Conservation (phyloP, 1,139 yeast species). For the Debaryomyces fabryi region DNA sequence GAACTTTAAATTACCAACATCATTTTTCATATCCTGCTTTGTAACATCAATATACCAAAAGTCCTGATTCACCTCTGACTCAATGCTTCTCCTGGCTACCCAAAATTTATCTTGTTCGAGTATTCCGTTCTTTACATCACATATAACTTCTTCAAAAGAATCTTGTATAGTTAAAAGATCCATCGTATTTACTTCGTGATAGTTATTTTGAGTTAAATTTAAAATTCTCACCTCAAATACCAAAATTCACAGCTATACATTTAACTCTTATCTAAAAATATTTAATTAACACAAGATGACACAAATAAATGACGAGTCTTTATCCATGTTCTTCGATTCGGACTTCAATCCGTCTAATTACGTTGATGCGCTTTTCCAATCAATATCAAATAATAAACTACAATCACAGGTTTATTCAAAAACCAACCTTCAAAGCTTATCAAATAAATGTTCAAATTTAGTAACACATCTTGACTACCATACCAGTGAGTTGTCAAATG, state of each 20-base stretch:
- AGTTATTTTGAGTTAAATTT: neutral
- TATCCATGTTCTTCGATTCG: slow-evolving; percentile 45
- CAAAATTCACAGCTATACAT: neutral
- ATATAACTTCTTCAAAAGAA: slow-evolving; percentile 42
- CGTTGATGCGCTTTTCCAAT: slow-evolving; percentile 40
- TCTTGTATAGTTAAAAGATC: slow-evolving; percentile 41
- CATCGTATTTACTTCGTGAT: slow-evolving; percentile 11
- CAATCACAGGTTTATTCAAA: slow-evolving; percentile 24
- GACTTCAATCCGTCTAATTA: slow-evolving; percentile 41
- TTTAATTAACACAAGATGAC: slow-evolving; percentile 1
- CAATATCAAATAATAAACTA: slow-evolving; percentile 17
- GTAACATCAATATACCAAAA: slow-evolving; percentile 19
- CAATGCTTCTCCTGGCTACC: slow-evolving; percentile 36
- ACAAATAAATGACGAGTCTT: slow-evolving; percentile 18
- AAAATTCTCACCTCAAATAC: slow-evolving; percentile 1
- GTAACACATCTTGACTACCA: slow-evolving; percentile 64
- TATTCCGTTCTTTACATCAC: slow-evolving; percentile 31
- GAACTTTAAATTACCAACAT: slow-evolving; percentile 11
- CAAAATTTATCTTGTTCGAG: slow-evolving; percentile 35
- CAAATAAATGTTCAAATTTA: slow-evolving; percentile 39
- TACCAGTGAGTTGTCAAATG: slow-evolving; percentile 56
- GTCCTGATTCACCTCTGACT: slow-evolving; percentile 27
- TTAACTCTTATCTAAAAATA: neutral
- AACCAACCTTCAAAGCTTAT: slow-evolving; percentile 27
- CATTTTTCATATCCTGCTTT: slow-evolving; percentile 10